phyloP scores from a whole-genome alignment of 352 stramenopile genomes.

The Saprolegnia parasitica region DNA sequence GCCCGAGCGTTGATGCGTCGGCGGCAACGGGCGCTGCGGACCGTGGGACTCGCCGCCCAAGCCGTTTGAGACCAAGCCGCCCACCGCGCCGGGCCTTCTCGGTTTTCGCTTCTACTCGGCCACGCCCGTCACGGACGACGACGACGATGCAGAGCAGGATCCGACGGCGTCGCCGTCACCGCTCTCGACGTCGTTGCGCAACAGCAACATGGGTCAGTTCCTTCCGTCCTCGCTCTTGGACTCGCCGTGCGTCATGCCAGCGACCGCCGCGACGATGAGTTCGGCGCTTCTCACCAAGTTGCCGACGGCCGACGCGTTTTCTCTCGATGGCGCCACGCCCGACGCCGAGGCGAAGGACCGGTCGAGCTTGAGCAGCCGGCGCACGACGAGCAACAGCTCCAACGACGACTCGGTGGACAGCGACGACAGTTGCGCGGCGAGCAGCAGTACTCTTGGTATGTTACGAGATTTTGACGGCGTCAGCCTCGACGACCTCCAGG shows the following conservation, averaged over 20 bases:
- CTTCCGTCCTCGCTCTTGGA: slow-evolving; percentile 72
- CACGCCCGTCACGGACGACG: slow-evolving; percentile 24
- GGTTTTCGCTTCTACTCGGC: not conserved
- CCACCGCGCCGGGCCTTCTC: not conserved
- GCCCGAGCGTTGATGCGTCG: not conserved
- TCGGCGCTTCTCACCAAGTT: not conserved
- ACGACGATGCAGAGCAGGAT: slow-evolving; percentile 44
- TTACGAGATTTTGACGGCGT: slow-evolving; percentile 70
- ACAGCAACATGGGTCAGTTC: slow-evolving; percentile 73
- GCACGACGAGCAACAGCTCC: not conserved
- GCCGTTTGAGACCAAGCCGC: not conserved
- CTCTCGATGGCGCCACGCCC: not conserved
- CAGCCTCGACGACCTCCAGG: slow-evolving; percentile 55
- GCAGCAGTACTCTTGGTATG: slow-evolving; percentile 22
- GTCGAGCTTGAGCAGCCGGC: not conserved
- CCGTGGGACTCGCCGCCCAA: not conserved
- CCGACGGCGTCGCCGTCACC: slow-evolving; percentile 46
- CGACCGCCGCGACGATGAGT: slow-evolving; percentile 26
- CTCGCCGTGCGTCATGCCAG: slow-evolving; percentile 75
- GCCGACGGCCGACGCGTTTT: not conserved
- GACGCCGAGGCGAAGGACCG: not conserved
- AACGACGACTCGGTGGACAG: slow-evolving; percentile 34
- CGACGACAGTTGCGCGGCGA: not conserved
- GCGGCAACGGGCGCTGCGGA: not conserved
- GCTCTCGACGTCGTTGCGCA: slow-evolving; percentile 51